Percentiles rank a stretch among this genome's conserved stretches.
These are phyloP conservation scores for Lipomyces sp. DNA, from an alignment of 805 yeast species.

Conservation along the genomic window DNA sequence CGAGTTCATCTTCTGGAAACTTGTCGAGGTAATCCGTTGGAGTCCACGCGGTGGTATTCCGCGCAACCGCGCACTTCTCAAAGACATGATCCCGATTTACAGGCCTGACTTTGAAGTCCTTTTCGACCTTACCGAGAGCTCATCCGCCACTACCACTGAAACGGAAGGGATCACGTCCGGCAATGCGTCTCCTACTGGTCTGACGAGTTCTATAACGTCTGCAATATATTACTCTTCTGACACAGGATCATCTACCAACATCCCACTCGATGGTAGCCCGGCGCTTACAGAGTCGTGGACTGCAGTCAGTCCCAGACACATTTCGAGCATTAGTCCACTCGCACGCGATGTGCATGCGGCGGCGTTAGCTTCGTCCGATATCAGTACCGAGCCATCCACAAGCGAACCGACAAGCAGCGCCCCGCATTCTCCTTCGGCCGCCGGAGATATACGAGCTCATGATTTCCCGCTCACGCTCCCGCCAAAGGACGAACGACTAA, in stretches of 20 bases:
- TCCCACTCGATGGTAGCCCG: conserved; percentile 15
- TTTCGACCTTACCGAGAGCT: conserved; percentile 30
- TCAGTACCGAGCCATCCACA: not conserved
- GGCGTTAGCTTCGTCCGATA: too few relatives aligned
- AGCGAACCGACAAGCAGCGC: conserved; percentile 1
- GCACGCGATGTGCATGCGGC: too few relatives aligned
- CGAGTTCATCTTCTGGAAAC: conserved; percentile 73
- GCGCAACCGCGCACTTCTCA: conserved; percentile 45
- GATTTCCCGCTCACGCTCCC: conserved; percentile 34
- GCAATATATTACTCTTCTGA: conserved; percentile 27
- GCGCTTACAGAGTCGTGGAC: conserved; percentile 25
- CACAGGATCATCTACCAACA: conserved; percentile 24
- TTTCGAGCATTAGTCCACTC: too few relatives aligned
- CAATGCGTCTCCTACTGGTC: conserved; percentile 5
- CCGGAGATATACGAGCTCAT: not conserved
- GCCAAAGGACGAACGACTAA: conserved; percentile 45
- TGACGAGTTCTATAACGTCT: conserved; percentile 15
- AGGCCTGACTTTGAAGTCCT: conserved; percentile 54
- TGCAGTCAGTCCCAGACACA: conserved; percentile 7
- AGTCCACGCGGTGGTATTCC: conserved; percentile 62
- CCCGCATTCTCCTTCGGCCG: conserved; percentile 2
- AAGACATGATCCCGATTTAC: conserved; percentile 55
- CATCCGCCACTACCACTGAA: conserved; percentile 9
- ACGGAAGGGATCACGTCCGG: not conserved
- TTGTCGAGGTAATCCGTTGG: conserved; percentile 65